Base-by-base conservation (phyloP, 2,329 filamentous ascomycete genomes). In the Aspergillus aculeatinus region DNA sequence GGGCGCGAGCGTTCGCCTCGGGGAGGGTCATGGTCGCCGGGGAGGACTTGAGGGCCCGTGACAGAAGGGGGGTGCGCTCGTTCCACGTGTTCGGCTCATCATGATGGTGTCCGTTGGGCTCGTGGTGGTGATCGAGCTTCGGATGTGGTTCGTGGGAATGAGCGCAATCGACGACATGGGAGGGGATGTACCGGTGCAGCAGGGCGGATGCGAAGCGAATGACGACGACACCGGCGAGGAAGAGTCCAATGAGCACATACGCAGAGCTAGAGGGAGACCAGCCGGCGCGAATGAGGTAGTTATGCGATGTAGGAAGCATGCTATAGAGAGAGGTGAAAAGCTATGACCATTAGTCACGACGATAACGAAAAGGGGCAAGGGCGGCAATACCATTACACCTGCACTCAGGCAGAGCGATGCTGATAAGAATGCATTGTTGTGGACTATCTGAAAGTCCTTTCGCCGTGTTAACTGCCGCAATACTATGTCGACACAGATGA, bases 341-440 rank as follows among this genome's bases (percentile, higher is more conserved):
- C 92, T 96, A 44, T 11, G 44, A 42, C 21, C 29, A 44, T 48
- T 50, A 52, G 60, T 55, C 51, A 49, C 63, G 27, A 19, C 7
- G 5, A 5, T 16, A 21, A 11, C 2, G 27, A 51, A 35, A 33
- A 33, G 27, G 31, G 29, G n/a, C 16, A 14, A 23, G 27, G 25
- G 35, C 29, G 29, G 31, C n/a, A 27, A 39, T 76, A 96, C 93
- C 92, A 99, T 96, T 50, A 98, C 93, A 48, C 95, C 94, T 67
- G 96, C 96, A 74, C 92, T 97, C 65, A 99, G 79, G 76, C 93
- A 96, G 62, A 98, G 79, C 0, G 94, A 97, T 23, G 88, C 87
- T 0, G 93, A 93, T 4, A 97, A 82, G 73, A 99, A 99, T 23
- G 82, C 82, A 79, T 91, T 94, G 77, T 91, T 97, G 63, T 96